These are phyloP conservation scores for Akanthomyces uredinophilus DNA, from an alignment of 2,329 filamentous ascomycete species.

Conservation along the genomic window DNA sequence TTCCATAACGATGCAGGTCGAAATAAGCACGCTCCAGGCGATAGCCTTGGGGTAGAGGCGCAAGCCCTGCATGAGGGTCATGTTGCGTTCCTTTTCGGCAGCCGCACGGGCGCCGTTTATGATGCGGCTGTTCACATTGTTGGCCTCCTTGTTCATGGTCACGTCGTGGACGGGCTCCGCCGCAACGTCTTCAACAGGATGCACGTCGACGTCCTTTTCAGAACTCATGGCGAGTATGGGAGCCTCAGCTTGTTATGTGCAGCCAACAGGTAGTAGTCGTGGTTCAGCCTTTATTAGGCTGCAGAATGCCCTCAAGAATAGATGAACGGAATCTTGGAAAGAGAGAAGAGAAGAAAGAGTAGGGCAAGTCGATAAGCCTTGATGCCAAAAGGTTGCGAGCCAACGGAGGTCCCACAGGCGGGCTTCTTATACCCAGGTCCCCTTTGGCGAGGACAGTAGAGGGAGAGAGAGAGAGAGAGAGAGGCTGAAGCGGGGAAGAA, in stretches of 20 bases:
- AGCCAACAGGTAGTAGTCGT: neutral
- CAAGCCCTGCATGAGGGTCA: constrained; percentile 72
- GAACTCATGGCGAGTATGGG: constrained; percentile 15
- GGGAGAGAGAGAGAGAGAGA: neutral
- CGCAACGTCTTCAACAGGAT: constrained; percentile 16
- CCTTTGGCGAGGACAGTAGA: neutral
- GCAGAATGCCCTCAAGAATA: too few relatives aligned
- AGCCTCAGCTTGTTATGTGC: neutral
- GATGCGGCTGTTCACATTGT: constrained; percentile 25
- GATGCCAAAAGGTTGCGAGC: neutral
- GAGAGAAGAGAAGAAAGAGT: neutral
- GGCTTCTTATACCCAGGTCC: constrained; percentile 3
- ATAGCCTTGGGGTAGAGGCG: constrained; percentile 83
- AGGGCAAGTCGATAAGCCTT: neutral
- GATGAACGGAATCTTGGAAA: neutral
- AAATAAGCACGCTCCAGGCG: constrained; percentile 77
- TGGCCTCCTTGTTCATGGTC: neutral
- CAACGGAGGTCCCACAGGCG: constrained; percentile 5
- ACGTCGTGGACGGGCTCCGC: neutral
- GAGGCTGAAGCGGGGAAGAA: neutral
- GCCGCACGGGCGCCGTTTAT: constrained; percentile 37
- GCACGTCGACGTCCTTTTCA: constrained; percentile 15
- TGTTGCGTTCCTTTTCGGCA: constrained; percentile 58
- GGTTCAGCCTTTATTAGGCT: too few relatives aligned
- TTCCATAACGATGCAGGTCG: constrained; percentile 89